Conservation (phyloP, 176 grass and related monocot genomes). For the Ananas comosus region DNA sequence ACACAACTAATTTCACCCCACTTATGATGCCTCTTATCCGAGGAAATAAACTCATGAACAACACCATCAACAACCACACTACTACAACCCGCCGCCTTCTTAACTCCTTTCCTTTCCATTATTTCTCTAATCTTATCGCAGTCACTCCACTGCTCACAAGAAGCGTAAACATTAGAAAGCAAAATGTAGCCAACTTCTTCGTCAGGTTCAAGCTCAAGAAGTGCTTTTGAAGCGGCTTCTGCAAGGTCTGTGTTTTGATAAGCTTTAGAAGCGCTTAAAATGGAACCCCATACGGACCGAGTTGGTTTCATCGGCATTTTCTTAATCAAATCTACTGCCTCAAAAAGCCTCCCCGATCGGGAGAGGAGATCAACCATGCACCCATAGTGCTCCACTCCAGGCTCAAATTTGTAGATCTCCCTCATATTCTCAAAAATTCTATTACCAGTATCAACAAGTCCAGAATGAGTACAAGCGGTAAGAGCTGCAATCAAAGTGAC, state of each 20-base stretch:
- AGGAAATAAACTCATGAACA: constrained; percentile 14
- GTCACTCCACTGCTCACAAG: constrained; percentile 41
- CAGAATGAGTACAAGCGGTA: constrained; percentile 43
- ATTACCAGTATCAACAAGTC: constrained; percentile 35
- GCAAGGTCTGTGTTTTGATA: constrained; percentile 35
- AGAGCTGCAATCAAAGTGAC: constrained; percentile 49
- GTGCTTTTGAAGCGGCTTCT: constrained; percentile 39
- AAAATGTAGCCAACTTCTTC: constrained; percentile 46
- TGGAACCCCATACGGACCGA: constrained; percentile 52
- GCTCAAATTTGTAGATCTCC: constrained; percentile 29
- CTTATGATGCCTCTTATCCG: constrained; percentile 9
- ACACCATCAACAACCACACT: constrained; percentile 25
- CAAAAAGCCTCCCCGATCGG: constrained; percentile 35
- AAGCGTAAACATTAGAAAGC: constrained; percentile 48
- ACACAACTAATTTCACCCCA: background rate
- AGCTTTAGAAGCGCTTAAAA: constrained; percentile 41
- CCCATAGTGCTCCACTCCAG: constrained; percentile 47
- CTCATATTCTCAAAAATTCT: constrained; percentile 40
- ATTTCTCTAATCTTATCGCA: constrained; percentile 31
- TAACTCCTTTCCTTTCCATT: constrained; percentile 40
- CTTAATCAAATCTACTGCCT: constrained; percentile 34
- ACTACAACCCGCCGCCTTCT: constrained; percentile 41
- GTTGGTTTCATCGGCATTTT: constrained; percentile 46
- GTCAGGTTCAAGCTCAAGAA: constrained; percentile 34
- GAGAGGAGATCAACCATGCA: constrained; percentile 48